These are phyloP conservation scores for thale cress (Arabidopsis thaliana) DNA, from an alignment of 345 rosid species.

Conservation along the genomic window TAIR10.1 NC_003074.8:22913001-22913500, in stretches of 20 bases:
- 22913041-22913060: conserved; percentile 31
- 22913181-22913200: neutral
- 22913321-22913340: neutral
- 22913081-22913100: neutral
- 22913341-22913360: conserved; percentile 4
- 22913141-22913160: neutral
- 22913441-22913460: neutral
- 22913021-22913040: conserved; percentile 17
- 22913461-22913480: conserved; percentile 11
- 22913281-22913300: conserved; percentile 4
- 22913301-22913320: neutral
- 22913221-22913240: neutral
- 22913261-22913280: neutral
- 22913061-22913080: conserved; percentile 20
- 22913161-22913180: conserved; percentile 6
- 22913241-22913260: neutral
- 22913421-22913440: neutral
- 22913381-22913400: neutral
- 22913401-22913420: neutral
- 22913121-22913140: neutral
- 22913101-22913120: neutral
- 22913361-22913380: conserved; percentile 2
- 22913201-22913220: neutral
- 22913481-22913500: neutral
- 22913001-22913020: conserved; percentile 4